Evolutionary conservation across 2,329 filamentous ascomycete genomes (phyloP), one percentile per base, ranked within the genome.

Genomic region (Diplodia seriata): DNA sequence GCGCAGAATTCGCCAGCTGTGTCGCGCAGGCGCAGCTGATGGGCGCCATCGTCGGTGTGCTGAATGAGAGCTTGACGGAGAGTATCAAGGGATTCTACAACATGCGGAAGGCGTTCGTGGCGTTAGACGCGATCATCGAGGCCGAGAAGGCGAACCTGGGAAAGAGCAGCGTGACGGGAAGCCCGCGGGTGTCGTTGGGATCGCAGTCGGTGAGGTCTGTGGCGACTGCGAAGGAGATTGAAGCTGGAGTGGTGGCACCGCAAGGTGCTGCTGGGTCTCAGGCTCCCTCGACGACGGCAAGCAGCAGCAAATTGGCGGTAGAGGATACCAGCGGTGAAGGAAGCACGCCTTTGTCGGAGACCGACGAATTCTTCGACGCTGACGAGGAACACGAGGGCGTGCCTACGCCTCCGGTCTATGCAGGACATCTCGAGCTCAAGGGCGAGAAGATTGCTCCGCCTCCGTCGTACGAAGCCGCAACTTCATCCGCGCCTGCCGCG

Each of bases 11-110:
- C 76, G 88, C 92, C 2, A 83, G 98, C 4, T 91, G 93, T 69
- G 87, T 93, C 69, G 92, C 93, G 4, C 89, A 97, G 81, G 87
- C 92, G 1, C 92, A 97, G 78, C 84, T 97, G 70, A 97, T 97
- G 90, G 87, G 88, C 68, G 94, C 94, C 0, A 90, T 99, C 1
- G 89, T 97, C 0, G 92, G 89, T 0, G 92, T 98, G 18, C 82
- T 98, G 73, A 96, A 96, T 72, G 95, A 98, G 81, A 97, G 92
- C 76, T 81, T 98, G 73, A 94, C 94, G 0, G 95, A 98, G 77
- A 93, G 89, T 18, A 87, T 98, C 77, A 93, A 90, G 79, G 93
- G 93, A 6, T 98, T 98, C 75, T 96, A 97, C 76, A 97, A 95
- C 79, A 80, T 98, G 72, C 86, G 94, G 70, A 97, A 96, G 77